Conservation (phyloP, 2,329 filamentous ascomycete genomes). For the Curvularia hawaiiensis region DNA sequence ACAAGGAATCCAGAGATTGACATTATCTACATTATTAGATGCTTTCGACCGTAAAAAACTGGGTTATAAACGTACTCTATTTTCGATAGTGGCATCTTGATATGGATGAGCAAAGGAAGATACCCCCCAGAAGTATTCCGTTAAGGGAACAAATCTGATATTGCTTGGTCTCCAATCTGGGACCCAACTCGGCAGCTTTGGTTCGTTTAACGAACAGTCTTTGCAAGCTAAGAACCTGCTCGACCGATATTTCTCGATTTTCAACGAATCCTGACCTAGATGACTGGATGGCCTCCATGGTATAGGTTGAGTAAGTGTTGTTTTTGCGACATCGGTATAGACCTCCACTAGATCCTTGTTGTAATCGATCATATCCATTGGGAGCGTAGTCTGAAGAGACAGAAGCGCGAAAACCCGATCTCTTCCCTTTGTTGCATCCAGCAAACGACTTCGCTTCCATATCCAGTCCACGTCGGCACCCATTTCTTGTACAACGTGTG, state of each 20-base stretch:
- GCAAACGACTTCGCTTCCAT: conserved; percentile 13
- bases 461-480: conserved; percentile 3
- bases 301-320: background rate
- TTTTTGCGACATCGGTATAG: background rate
- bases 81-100: background rate
- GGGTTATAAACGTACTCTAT: background rate
- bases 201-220: background rate
- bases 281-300: background rate
- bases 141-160: conserved; percentile 10
- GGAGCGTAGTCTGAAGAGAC: conserved; percentile 9
- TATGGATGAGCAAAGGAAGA: background rate
- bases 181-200: conserved; percentile 16
- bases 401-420: conserved; percentile 18
- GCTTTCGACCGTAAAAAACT: background rate
- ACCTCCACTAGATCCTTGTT: background rate
- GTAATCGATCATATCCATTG: conserved; percentile 11
- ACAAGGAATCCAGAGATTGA: background rate
- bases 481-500: background rate
- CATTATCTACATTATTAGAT: background rate
- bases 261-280: background rate
- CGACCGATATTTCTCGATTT: background rate
- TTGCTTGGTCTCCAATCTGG: conserved; percentile 15
- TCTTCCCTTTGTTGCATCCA: conserved; percentile 14
- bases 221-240: conserved; percentile 4
- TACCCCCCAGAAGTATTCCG: background rate